Evolutionary conservation across 2,329 filamentous ascomycete genomes (phyloP).

Genomic region (Didymella glomerata): DNA sequence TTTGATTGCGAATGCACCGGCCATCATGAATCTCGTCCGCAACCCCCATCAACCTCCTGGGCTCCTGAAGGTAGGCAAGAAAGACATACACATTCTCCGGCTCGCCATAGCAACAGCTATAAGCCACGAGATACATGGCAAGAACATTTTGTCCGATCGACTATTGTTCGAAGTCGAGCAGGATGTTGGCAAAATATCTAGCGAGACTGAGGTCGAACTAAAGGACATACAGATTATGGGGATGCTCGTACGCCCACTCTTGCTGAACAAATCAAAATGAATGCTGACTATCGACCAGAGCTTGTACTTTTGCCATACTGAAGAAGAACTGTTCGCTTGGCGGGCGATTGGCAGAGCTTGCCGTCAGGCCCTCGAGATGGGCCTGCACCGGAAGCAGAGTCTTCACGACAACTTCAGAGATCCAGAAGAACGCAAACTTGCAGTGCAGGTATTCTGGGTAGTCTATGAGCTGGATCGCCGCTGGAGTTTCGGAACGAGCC

Average conservation of each 20-base stretch:
- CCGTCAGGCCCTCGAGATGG: conserved; percentile 33
- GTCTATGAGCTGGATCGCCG: conserved; percentile 33
- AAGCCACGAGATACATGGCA: conserved; percentile 27
- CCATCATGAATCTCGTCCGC: conserved; percentile 19
- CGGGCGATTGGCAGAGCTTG: conserved; percentile 31
- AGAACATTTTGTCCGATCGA: conserved; percentile 23
- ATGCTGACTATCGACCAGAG: conserved; percentile 13
- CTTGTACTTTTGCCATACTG: conserved; percentile 32
- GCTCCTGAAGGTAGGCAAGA: conserved; percentile 8
- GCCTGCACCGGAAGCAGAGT: conserved; percentile 32
- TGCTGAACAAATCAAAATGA: no score
- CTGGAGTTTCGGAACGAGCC: conserved; percentile 35
- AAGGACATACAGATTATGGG: conserved; percentile 36
- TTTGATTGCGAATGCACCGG: conserved; percentile 17
- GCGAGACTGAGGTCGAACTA: conserved; percentile 23
- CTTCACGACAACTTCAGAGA: conserved; percentile 30
- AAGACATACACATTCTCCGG: conserved; percentile 28
- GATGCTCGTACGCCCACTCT: conserved; percentile 22
- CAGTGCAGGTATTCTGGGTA: conserved; percentile 32
- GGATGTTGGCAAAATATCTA: conserved; percentile 26
- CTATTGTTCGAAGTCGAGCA: conserved; percentile 27
- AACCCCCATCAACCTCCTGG: conserved; percentile 1
- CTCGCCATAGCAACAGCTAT: conserved; percentile 31
- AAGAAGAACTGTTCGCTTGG: conserved; percentile 34
- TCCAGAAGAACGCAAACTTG: conserved; percentile 20